These are phyloP conservation scores for Colletotrichum neosansevieriae DNA, from an alignment of 2,329 filamentous ascomycete genomes.

Conservation along the genomic window DNA sequence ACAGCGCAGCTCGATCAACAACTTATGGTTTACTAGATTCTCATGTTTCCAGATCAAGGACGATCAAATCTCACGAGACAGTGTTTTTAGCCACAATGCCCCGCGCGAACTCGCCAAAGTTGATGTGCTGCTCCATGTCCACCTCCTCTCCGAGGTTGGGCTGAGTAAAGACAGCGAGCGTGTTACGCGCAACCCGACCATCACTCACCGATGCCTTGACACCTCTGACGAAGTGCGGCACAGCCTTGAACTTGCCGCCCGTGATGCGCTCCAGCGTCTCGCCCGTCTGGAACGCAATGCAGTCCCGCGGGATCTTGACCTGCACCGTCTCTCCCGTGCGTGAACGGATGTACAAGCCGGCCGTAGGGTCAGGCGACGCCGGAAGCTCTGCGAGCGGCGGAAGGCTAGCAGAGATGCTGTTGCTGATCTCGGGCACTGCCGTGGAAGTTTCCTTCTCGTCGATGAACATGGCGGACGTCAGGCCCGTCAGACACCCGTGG, in stretches of 20 bases:
- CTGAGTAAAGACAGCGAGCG: constrained; percentile 96
- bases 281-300: constrained; percentile 95
- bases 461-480: constrained; percentile 96
- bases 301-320: constrained; percentile 90
- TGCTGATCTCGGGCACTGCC: constrained; percentile 48
- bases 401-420: constrained; percentile 47
- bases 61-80: constrained; percentile 49
- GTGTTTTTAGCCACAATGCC: constrained; percentile 72
- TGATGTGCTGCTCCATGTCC: constrained; percentile 74
- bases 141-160: constrained; percentile 88
- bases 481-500: constrained; percentile 91
- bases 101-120: constrained; percentile 81
- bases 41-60: too few relatives aligned
- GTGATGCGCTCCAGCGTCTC: constrained; percentile 94
- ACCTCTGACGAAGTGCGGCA: constrained; percentile 94
- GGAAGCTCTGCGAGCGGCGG: constrained; percentile 77
- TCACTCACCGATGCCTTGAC: constrained; percentile 67
- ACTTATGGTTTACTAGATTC: too few relatives aligned
- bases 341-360: constrained; percentile 94
- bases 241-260: constrained; percentile 89
- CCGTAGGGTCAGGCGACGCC: constrained; percentile 82
- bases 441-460: constrained; percentile 72
- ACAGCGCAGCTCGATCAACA: too few relatives aligned
- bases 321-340: constrained; percentile 86
- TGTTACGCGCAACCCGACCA: constrained; percentile 80